Conservation (phyloP, 2,329 filamentous ascomycete species). For the Parastagonospora avenae region DNA sequence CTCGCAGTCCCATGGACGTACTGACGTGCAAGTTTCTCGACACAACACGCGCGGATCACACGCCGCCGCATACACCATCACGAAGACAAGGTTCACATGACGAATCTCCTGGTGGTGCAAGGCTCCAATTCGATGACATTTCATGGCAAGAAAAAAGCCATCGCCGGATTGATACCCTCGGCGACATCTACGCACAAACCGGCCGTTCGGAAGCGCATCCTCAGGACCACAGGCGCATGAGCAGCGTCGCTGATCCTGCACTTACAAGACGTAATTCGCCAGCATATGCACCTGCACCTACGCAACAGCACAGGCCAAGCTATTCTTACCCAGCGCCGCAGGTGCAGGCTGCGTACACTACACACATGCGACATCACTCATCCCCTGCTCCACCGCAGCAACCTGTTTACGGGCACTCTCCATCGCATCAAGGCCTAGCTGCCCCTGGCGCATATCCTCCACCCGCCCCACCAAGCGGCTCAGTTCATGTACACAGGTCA, state of each 20-base stretch:
- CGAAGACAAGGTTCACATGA: conserved; percentile 31
- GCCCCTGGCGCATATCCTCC: conserved; percentile 17
- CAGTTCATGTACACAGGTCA: conserved; percentile 25
- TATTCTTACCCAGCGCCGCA: conserved; percentile 28
- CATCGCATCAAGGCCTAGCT: conserved; percentile 9
- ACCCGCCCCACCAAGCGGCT: conserved; percentile 8
- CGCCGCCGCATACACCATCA: conserved; percentile 41
- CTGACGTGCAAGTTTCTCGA: conserved; percentile 32
- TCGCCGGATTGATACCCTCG: conserved; percentile 33
- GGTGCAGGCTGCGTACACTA: conserved; percentile 9
- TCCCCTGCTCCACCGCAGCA: conserved; percentile 15
- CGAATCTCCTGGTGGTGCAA: conserved; percentile 32
- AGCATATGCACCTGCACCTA: conserved; percentile 5
- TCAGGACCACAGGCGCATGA: conserved; percentile 23
- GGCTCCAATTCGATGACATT: conserved; percentile 37
- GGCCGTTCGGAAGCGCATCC: conserved; percentile 15
- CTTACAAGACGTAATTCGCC: conserved; percentile 18
- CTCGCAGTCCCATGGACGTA: not conserved
- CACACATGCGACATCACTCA: conserved; percentile 35
- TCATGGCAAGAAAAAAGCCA: conserved; percentile 33
- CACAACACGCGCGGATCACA: conserved; percentile 28
- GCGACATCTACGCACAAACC: conserved; percentile 26
- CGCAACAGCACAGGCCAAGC: conserved; percentile 35
- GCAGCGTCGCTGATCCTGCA: conserved; percentile 29
- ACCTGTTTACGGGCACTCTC: conserved; percentile 13